Conservation (phyloP, 768 basidiomycete species). For the Boletus reticuloceps region DNA sequence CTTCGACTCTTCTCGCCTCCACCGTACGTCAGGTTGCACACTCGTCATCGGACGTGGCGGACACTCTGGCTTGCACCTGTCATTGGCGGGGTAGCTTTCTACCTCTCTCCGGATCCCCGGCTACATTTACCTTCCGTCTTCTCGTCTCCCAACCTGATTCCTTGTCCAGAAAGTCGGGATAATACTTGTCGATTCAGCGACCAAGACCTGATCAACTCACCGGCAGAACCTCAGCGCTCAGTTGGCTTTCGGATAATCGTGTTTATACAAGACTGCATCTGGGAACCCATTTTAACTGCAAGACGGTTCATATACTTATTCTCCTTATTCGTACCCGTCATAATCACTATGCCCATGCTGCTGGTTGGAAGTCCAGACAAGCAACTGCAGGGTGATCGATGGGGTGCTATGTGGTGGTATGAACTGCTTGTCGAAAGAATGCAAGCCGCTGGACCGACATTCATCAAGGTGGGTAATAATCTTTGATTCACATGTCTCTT, state of each 20-base stretch:
- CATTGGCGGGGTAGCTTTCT: slow-evolving; percentile 53
- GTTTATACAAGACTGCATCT: slow-evolving; percentile 57
- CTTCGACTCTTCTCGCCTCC: slow-evolving; percentile 10
- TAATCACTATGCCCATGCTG: slow-evolving; percentile 81
- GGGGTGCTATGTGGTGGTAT: slow-evolving; percentile 99
- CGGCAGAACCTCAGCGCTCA: slow-evolving; percentile 57
- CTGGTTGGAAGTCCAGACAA: slow-evolving; percentile 59
- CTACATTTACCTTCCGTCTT: slow-evolving; percentile 48
- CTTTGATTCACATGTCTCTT: slow-evolving; percentile 7
- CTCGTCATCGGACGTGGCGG: slow-evolving; percentile 28
- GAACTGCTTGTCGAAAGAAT: slow-evolving; percentile 82
- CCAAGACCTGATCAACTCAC: slow-evolving; percentile 55
- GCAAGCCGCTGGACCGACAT: slow-evolving; percentile 95
- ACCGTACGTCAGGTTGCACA: slow-evolving; percentile 18
- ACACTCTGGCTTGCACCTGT: slow-evolving; percentile 55
- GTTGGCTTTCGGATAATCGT: slow-evolving; percentile 42
- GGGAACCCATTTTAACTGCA: slow-evolving; percentile 85
- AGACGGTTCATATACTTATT: slow-evolving; percentile 82
- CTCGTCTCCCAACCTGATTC: slow-evolving; percentile 48
- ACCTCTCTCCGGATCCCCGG: slow-evolving; percentile 41
- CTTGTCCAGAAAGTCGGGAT: slow-evolving; percentile 30
- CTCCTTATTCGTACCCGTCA: slow-evolving; percentile 82
- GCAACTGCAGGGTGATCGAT: slow-evolving; percentile 67
- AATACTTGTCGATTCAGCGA: slow-evolving; percentile 16
- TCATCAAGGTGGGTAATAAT: slow-evolving; percentile 73